Evolutionary conservation across 306 rosid species (phyloP).

Genomic region (Sechiopsis laciniata): DNA sequence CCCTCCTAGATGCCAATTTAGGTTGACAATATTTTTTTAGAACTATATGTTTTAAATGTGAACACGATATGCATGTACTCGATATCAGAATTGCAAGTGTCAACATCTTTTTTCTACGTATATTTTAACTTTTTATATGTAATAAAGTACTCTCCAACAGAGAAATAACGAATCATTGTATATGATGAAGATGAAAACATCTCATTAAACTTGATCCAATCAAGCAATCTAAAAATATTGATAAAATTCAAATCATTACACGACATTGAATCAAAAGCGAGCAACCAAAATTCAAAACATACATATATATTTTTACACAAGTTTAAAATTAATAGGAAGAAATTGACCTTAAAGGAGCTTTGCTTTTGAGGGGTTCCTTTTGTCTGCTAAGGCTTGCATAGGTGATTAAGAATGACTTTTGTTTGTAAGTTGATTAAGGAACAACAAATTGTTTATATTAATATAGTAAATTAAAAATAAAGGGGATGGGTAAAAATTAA

Average conservation of each 20-base stretch:
- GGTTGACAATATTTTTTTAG: not conserved
- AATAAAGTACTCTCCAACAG: not conserved
- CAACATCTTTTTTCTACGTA: not conserved
- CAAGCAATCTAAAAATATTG: not conserved
- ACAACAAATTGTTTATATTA: not conserved
- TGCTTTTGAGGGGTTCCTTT: not conserved
- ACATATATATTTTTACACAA: not conserved
- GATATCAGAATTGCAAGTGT: not conserved
- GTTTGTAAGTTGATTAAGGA: conserved; percentile 1
- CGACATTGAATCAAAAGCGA: not conserved
- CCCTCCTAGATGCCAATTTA: not conserved
- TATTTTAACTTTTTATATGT: not conserved
- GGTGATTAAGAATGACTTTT: not conserved
- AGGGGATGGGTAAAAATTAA: not conserved
- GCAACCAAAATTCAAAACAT: not conserved
- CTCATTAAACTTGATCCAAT: too few species aligned
- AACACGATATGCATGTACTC: not conserved
- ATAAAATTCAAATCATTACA: not conserved
- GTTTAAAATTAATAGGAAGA: not conserved
- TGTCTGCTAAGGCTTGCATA: conserved; percentile 8
- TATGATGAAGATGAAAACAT: not conserved
- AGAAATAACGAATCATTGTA: not conserved
- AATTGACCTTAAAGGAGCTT: not conserved
- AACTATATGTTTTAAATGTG: not conserved
- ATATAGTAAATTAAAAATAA: not conserved